A percentile compares a stretch with the other conserved stretches of the same genome.
Evolutionary conservation across 495 filamentous ascomycete species (phyloP).

Genomic region (Tuber magnatum): DNA sequence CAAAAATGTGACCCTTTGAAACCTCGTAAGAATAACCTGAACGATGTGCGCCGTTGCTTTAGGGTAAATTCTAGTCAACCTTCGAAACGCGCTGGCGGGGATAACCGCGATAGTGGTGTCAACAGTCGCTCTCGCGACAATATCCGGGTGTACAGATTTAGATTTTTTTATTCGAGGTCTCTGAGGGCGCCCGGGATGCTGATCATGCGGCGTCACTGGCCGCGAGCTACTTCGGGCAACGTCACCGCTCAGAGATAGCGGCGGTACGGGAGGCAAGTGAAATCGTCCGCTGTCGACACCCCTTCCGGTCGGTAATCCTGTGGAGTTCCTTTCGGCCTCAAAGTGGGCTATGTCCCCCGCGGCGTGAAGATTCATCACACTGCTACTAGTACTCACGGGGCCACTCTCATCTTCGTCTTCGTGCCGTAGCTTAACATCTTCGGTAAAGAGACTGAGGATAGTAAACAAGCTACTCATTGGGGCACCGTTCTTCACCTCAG

Average conservation of each 20-base stretch:
- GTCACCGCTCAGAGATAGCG: slow-evolving; percentile 27
- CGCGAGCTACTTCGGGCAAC: slow-evolving; percentile 45
- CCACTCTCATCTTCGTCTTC: slow-evolving; percentile 53
- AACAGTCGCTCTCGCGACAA: slow-evolving; percentile 90
- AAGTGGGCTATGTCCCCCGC: slow-evolving; percentile 25
- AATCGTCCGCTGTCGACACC: slow-evolving; percentile 29
- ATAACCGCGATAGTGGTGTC: slow-evolving; percentile 98
- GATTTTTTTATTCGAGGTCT: slow-evolving; percentile 48
- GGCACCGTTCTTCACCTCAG: slow-evolving; percentile 95
- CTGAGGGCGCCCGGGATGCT: slow-evolving; percentile 38
- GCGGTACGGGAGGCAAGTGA: slow-evolving; percentile 27
- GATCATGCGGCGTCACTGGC: slow-evolving; percentile 29
- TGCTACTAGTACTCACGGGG: slow-evolving; percentile 46
- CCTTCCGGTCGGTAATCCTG: slow-evolving; percentile 18
- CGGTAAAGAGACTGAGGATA: slow-evolving; percentile 90
- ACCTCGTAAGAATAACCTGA: slow-evolving; percentile 87
- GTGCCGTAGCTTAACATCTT: slow-evolving; percentile 74
- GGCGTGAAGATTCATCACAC: slow-evolving; percentile 34
- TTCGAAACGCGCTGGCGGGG: slow-evolving; percentile 87
- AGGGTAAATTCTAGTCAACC: slow-evolving; percentile 89
- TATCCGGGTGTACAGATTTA: slow-evolving; percentile 89
- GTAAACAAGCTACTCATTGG: slow-evolving; percentile 98
- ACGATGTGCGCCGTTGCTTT: slow-evolving; percentile 96
- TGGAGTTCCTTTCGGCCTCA: slow-evolving; percentile 20
- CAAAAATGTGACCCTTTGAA: slow-evolving; percentile 88